These are phyloP conservation scores for Colletotrichum graminicola DNA, from an alignment of 2,329 filamentous ascomycete genomes.

Conservation along the genomic window DNA sequence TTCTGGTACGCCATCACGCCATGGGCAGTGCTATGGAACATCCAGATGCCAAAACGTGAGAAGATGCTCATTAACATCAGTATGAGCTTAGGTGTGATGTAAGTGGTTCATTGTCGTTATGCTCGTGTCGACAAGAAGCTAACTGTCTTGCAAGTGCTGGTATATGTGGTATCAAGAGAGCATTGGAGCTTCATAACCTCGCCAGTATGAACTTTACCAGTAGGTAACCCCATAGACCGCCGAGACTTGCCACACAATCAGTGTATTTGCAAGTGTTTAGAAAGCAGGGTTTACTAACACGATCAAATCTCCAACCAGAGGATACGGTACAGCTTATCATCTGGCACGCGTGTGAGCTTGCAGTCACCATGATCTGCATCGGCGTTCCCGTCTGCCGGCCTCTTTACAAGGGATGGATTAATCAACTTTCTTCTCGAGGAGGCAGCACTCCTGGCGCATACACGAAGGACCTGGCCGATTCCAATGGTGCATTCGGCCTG, in stretches of 20 bases:
- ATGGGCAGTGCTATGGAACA: conserved; percentile 58
- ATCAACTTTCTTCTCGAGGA: conserved; percentile 17
- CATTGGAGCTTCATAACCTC: conserved; percentile 48
- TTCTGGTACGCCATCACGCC: conserved; percentile 57
- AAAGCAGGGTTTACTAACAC: neutral
- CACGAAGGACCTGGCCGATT: conserved; percentile 29
- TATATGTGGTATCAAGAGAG: conserved; percentile 47
- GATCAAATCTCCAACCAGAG: conserved; percentile 45
- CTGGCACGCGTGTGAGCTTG: conserved; percentile 55
- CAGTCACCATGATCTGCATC: conserved; percentile 56
- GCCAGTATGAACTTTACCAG: conserved; percentile 45
- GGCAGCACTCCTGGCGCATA: conserved; percentile 30
- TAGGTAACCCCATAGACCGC: neutral
- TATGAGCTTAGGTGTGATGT: conserved; percentile 58
- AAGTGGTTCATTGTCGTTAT: neutral
- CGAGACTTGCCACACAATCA: too few species aligned
- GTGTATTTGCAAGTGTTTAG: neutral
- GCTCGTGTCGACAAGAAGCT: neutral
- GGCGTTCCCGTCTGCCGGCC: conserved; percentile 56
- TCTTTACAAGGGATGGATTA: conserved; percentile 47
- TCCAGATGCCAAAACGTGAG: conserved; percentile 59
- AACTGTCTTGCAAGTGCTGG: conserved; percentile 44
- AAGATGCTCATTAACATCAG: conserved; percentile 58
- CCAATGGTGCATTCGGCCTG: conserved; percentile 24
- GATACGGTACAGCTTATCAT: conserved; percentile 53